Evolutionary conservation across 129 eudicot species (phyloP), one percentile per base, ranked within the genome.

Genomic region (Flaveria brownii): DNA sequence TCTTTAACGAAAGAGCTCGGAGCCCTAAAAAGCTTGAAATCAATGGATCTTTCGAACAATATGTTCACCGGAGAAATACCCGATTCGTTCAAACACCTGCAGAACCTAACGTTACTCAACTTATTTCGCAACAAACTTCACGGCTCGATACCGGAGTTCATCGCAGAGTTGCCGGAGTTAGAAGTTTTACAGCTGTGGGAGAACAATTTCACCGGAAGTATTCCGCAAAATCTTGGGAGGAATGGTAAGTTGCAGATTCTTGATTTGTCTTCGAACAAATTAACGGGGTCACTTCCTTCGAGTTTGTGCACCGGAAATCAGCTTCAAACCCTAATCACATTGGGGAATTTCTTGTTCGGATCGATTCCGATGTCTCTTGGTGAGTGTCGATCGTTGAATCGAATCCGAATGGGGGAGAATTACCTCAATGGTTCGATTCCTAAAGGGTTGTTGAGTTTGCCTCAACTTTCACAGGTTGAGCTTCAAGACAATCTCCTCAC

Each of bases 171-270:
- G 65, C 98, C 98, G 55, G 85, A 78, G 73, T 77, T 92, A 8
- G 86, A 92, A 55, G 96, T 90, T 12, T 76, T 90, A 60, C 98
- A 92, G 84, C 68, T 92, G 26, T 92, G 96, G 98, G 98, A 90
- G 23, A 92, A 92, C 33, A 92, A 92, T 76, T 90, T 92, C 62
- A 80, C 79, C 54, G 80, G 79, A 64, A 73, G 63, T 20, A 67
- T 80, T 0, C 97, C 97, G 9, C 74, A 70, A 65, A 73, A 71
- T n/a, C 68, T 92, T 49, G 97, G 96, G 14, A 74, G 25, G 7
- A 92, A 89, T 22, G 85, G 93, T 5, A 81, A 76, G 42, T 80
- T 92, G 39, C 87, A 87, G 47, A 74, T 73, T n/a, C 77, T 92
- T 17, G 97, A 92, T 81, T 63, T 92, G 17, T 85, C 91, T 47